Base-by-base conservation (phyloP, 2,329 filamentous ascomycete genomes). In the Cercospora zeae-maydis region DNA sequence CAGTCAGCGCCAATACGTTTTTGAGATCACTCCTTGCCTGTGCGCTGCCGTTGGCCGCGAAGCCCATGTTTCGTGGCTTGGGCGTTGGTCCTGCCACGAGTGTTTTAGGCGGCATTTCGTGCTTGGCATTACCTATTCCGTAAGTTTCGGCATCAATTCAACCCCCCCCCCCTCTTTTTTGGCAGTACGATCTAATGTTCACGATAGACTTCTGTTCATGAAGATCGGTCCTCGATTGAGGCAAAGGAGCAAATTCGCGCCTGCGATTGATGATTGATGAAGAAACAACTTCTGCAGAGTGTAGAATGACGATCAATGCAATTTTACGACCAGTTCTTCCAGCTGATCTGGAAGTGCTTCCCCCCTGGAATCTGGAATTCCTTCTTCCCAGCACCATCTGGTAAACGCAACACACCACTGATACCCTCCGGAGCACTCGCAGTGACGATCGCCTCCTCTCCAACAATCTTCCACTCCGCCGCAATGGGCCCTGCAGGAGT, bases 1-100 rank as follows among this genome's bases (percentile, higher is more conserved):
- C 81, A 8, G 78, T 82, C 30, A 78, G 80, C 9, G 80, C 79
- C 30, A 82, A 83, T 63, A 82, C 80, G 1, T 78, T 83, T 66
- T 72, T 82, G 37, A 77, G 81, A 33, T 77, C 75, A 36, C 62
- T 80, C 7, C 66, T 81, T 61, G 80, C 78, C 3, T 75, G 68
- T 31, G 21, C 78, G 75, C 75, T 75, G 4, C 74, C 74, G 1
- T 58, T 76, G 27, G 72, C 71, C 4, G 73, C 76, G 5, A 70
- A 71, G 49, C 78, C 78, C 0, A 79, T 81, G 78, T 78, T 79
- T 51, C 59, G 66, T 11, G 70, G 69, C 21, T 63, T 81, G 37
- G 79, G 79, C 1, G 73, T 81, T 21, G 78, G 78, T 4, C 77
- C 78, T 6, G 77, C 76, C 13, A 74, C 76, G 54, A 77, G 74